Conservation (phyloP, 768 basidiomycete species). For the Tylopilus plumbeoviolaceoides region DNA sequence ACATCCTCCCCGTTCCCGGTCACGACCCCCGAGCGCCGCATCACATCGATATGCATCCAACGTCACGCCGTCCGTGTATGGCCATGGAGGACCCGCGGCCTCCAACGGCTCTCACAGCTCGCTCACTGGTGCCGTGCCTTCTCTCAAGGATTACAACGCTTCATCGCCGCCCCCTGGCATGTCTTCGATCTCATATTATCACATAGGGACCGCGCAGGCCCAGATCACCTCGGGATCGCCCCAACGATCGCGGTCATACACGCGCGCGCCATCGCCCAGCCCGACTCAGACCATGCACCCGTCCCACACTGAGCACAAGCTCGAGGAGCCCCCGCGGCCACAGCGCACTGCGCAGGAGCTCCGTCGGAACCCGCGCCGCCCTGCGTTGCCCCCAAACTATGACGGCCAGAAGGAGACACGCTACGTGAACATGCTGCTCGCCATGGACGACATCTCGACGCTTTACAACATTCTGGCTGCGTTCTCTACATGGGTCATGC, state of each 20-base stretch:
- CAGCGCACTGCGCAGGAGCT: conserved; percentile 15
- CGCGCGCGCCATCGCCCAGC: conserved; percentile 7
- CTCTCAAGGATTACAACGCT: conserved; percentile 9
- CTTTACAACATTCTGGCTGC: conserved; percentile 47
- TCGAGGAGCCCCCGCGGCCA: background rate
- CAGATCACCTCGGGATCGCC: conserved; percentile 9
- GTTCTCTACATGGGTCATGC: conserved; percentile 61
- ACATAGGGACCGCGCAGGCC: background rate
- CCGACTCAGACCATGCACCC: background rate
- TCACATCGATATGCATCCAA: conserved; percentile 30
- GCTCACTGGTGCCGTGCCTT: conserved; percentile 11
- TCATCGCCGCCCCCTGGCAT: conserved; percentile 10
- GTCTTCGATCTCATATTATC: conserved; percentile 4
- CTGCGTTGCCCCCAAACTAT: conserved; percentile 19
- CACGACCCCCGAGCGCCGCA: conserved; percentile 28
- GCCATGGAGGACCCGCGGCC: conserved; percentile 23
- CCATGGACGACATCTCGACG: conserved; percentile 51
- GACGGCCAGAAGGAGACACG: conserved; percentile 36
- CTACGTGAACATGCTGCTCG: conserved; percentile 61
- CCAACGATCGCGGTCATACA: conserved; percentile 18
- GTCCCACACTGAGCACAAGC: background rate
- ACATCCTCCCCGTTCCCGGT: conserved; percentile 22
- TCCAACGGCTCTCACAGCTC: conserved; percentile 19
- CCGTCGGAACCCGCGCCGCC: conserved; percentile 18
- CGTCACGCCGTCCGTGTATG: conserved; percentile 22